Base-by-base conservation (phyloP, 1,139 yeast genomes). In the Candida smagusa region DNA sequence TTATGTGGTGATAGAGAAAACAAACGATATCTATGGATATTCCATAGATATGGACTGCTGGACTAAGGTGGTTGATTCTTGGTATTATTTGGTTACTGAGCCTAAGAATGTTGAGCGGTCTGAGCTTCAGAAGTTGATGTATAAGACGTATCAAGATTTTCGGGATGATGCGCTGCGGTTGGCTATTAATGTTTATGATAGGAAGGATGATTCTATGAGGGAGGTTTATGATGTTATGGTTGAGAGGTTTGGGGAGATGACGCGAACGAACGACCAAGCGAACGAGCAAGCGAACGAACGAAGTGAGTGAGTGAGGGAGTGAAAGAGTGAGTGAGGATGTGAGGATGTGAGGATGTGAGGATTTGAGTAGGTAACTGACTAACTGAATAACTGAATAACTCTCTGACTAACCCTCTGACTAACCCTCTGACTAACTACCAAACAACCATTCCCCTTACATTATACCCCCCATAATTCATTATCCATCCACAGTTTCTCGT, bases 31-130 rank as follows among this genome's bases (percentile, higher is more conserved):
- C 0, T 78, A 58, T 48, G 51, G 56, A 7, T 80, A 64, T 48
- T 66, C 72, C 4, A 11, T 45, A 1, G 66, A 58, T 6, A 46
- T 79, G 38, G 58, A 53, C 39, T 53, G 59, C 11, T 80, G 86
- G 86, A 53, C 61, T 1, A 69, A 61, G 39, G 53, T 65, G 0
- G 50, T 73, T 12, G 81, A 77, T 42, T 64, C 77, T 1, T 76
- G 79, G 79, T 72, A 71, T 43, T 62, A 49, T 38, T 46, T 55
- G 8, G 55, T 58, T 2, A 34, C 45, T 9, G 44, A 40, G 21
- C 12, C 29, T 3, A 13, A 27, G 13, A 21, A 28, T 3, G n/a
- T 19, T 3, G 40, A 40, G 9, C 25, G 29, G 26, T 32, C 24
- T 27, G 33, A 29, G 12, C 22, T 46, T 13, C 38, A 43, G 7